Evolutionary conservation across 2,329 filamentous ascomycete genomes (phyloP), one percentile per base, ranked within the genome.

Genomic region (Fusarium hostae): DNA sequence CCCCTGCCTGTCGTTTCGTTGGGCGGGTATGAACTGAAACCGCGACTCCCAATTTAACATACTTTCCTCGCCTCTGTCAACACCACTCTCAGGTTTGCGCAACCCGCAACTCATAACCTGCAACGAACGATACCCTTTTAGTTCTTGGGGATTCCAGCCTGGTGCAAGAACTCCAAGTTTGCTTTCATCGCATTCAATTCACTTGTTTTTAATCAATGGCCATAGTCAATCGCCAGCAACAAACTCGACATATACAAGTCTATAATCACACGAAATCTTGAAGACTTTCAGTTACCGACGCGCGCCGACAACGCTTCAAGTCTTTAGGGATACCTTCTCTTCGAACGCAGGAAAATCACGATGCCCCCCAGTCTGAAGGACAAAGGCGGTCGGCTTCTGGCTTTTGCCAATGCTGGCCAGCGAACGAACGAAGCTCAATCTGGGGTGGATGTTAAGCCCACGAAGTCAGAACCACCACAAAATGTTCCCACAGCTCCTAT

Each of bases 361-460:
- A 81, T 81, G 79, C 75, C 78, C 20, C 73, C 69, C 47, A 76
- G 73, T 41, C 57, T 79, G 28, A 81, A 79, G 65, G 76, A 78
- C 41, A 80, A 77, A 70, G 68, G 75, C 30, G 74, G 78, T 43
- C 75, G 78, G 54, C 78, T 81, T 20, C 59, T 75, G 54, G 75
- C 75, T 24, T 81, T 81, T 68, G 80, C 77, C 59, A 76, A 72
- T 32, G 66, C 52, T 52, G 70, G 68, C 54, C 62, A 68, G 28
- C 73, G 76, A 47, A 66, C 63, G 41, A 70, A 71, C 34, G 68
- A 62, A 32, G 48, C 61, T 40, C 66, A 75, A 43, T 30, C 73
- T 63, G 75, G 74, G 45, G 58, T 63, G 24, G 68, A 61, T 22
- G 59, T 61, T 22, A 75, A 69, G 59, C 70, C 72, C 28, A 55